phyloP scores from a whole-genome alignment of 2,329 filamentous ascomycete genomes.

The Aquanectria penicillioides region DNA sequence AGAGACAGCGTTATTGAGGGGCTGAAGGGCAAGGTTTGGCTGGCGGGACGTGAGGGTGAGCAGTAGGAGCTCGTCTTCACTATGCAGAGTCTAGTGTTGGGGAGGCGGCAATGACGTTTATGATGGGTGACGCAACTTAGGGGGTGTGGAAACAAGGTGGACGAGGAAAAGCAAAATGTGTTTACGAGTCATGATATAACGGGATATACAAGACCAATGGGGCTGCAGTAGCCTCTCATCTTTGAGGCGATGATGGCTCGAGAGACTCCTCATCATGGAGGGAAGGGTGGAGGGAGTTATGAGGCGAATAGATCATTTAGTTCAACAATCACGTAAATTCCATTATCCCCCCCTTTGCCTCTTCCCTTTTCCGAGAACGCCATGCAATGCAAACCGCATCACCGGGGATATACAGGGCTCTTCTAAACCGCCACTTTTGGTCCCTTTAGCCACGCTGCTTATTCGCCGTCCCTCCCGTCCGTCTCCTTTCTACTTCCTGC shows the following conservation, averaged over 20 bases:
- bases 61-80: conserved; percentile 27
- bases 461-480: conserved; percentile 25
- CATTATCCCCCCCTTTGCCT: conserved; percentile 44
- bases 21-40: conserved; percentile 65
- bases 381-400: conserved; percentile 54
- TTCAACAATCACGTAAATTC: conserved; percentile 44
- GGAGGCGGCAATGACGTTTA: not conserved
- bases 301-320: conserved; percentile 39
- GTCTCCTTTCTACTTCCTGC: conserved; percentile 26
- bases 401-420: conserved; percentile 44
- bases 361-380: conserved; percentile 49
- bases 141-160: not conserved
- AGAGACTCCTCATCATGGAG: conserved; percentile 1
- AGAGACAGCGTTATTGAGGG: conserved; percentile 64
- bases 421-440: conserved; percentile 28
- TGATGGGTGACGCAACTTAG: not conserved
- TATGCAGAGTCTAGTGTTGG: not conserved
- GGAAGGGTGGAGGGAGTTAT: not conserved
- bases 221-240: no score
- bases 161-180: not conserved
- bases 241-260: no score
- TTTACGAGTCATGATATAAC: conserved; percentile 22
- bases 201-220: conserved; percentile 22
- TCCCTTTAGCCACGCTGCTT: conserved; percentile 31
- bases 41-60: conserved; percentile 54